phyloP scores from a whole-genome alignment of 78 protist genomes.

The Dictyostelium capitatum region DNA sequence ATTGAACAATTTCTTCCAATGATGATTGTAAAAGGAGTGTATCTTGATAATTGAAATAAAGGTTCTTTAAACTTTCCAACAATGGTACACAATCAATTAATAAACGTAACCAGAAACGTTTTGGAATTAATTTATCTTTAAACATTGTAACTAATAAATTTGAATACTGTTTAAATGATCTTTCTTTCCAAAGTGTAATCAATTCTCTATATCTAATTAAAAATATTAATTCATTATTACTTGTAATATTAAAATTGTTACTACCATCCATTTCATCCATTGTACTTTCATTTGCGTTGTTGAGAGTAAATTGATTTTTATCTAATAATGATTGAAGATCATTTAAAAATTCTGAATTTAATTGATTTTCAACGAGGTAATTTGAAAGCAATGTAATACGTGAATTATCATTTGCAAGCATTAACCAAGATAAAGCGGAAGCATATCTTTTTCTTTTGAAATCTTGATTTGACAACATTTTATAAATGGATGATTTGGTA shows the following conservation, averaged over 20 bases:
- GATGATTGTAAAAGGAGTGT: constrained; percentile 10
- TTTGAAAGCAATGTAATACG: constrained; percentile 25
- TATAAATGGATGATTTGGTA: constrained; percentile 17
- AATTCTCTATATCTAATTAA: constrained; percentile 64
- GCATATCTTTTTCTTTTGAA: constrained; percentile 67
- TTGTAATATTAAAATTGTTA: constrained; percentile 7
- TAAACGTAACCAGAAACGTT: constrained; percentile 47
- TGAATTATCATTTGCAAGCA: constrained; percentile 23
- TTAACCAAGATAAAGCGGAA: constrained; percentile 50
- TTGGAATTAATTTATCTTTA: constrained; percentile 55
- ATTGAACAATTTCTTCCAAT: constrained; percentile 43
- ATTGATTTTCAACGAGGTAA: constrained; percentile 20
- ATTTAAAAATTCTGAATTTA: constrained; percentile 35
- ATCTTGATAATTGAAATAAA: constrained; percentile 49
- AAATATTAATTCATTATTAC: constrained; percentile 51
- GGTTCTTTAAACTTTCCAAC: constrained; percentile 31
- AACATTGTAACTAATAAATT: constrained; percentile 46
- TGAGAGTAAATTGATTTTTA: not conserved
- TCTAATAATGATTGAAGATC: constrained; percentile 60
- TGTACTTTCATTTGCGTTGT: not conserved
- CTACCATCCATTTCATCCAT: not conserved
- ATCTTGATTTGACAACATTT: constrained; percentile 47
- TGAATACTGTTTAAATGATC: constrained; percentile 58
- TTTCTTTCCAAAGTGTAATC: constrained; percentile 56
- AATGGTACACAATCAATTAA: constrained; percentile 49